Evolutionary conservation across 495 filamentous ascomycete species (phyloP).

Genomic region (Penicillium canariense): DNA sequence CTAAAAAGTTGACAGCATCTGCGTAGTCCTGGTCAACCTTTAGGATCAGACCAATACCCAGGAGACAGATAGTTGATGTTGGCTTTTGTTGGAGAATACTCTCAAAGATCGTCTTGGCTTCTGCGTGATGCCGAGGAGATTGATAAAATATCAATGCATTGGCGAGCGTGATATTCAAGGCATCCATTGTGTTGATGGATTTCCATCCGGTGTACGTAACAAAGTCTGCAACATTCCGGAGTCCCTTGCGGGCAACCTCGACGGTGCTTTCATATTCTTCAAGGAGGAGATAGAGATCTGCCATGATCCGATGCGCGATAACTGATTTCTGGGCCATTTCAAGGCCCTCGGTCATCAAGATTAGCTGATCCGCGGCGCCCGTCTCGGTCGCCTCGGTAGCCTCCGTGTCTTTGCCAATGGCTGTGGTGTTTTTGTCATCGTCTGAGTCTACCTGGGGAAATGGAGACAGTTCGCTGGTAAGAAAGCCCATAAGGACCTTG

Average conservation of each 20-base stretch:
- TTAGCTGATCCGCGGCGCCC: constrained; percentile 67
- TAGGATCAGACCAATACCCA: constrained; percentile 86
- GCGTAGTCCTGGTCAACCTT: constrained; percentile 87
- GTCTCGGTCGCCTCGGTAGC: constrained; percentile 29
- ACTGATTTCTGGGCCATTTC: constrained; percentile 66
- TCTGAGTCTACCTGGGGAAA: constrained; percentile 52
- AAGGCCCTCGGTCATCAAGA: constrained; percentile 83
- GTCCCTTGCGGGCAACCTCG: constrained; percentile 72
- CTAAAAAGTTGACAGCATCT: constrained; percentile 74
- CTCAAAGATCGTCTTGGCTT: constrained; percentile 82
- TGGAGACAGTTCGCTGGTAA: constrained; percentile 81
- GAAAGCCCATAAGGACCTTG: constrained; percentile 75
- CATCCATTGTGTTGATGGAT: constrained; percentile 66
- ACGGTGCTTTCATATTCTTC: constrained; percentile 85
- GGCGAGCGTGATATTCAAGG: constrained; percentile 71
- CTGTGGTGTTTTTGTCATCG: constrained; percentile 28
- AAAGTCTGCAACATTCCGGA: constrained; percentile 57
- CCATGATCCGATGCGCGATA: constrained; percentile 80
- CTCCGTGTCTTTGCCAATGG: constrained; percentile 19
- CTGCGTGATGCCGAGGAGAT: constrained; percentile 80
- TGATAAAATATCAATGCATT: constrained; percentile 85
- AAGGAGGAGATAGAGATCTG: constrained; percentile 77
- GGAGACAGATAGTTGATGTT: constrained; percentile 72
- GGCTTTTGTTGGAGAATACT: constrained; percentile 68
- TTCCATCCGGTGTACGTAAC: constrained; percentile 60